These are phyloP conservation scores for Hordeum marinum DNA, from an alignment of 176 grass and related monocot species.

Conservation along the genomic window DNA sequence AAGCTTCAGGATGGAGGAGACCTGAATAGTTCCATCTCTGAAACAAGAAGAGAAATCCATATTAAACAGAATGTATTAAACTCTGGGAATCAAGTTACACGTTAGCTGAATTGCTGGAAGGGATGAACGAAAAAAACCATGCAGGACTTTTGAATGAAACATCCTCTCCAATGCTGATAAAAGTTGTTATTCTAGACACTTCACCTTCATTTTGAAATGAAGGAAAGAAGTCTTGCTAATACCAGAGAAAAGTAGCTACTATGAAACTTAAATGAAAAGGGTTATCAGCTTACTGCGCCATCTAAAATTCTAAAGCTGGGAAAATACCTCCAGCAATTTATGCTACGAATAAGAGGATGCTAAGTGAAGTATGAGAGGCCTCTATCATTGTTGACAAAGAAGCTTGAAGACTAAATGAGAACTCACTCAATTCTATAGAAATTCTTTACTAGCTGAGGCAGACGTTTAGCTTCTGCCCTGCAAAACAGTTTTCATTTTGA, in stretches of 20 bases:
- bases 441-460: conserved; percentile 63
- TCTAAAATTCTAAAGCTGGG: neutral
- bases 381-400: neutral
- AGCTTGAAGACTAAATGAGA: neutral
- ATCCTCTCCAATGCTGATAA: neutral
- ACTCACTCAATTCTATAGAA: conserved; percentile 85
- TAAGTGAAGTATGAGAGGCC: neutral
- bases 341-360: neutral
- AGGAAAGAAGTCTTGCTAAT: neutral
- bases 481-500: conserved; percentile 38
- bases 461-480: conserved; percentile 53
- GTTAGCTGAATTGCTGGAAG: neutral
- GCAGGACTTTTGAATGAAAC: neutral
- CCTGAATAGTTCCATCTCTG: conserved; percentile 58
- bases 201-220: neutral
- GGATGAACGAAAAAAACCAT: neutral
- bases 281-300: neutral
- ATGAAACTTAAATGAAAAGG: neutral
- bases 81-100: neutral
- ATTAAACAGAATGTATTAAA: neutral
- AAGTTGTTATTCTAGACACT: neutral
- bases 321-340: neutral
- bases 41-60: conserved; percentile 12
- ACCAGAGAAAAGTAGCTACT: neutral
- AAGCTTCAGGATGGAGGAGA: conserved; percentile 73